Evolutionary conservation across 2,329 filamentous ascomycete genomes (phyloP), one percentile per base, ranked within the genome.

Genomic region (Pestalotiopsis sp.): DNA sequence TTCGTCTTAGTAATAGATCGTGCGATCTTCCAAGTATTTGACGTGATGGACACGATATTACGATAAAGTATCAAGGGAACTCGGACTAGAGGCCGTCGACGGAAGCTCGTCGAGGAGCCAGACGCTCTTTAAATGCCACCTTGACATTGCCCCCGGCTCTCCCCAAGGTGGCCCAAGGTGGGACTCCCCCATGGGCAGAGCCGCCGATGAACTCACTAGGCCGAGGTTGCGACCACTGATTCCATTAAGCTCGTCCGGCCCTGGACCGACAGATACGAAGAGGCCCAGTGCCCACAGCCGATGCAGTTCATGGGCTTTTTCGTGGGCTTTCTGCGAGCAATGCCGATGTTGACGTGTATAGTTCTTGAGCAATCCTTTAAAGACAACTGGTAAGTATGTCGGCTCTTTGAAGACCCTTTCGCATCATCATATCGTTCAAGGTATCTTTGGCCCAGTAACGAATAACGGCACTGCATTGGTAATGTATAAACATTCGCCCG

Each of bases 81-180:
- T 22, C 58, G 58, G 58, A 61, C 58, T 61, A 20, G 30, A 26
- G 35, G 26, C 58, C 58, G 30, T 61, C 58, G 58, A 40, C 35
- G 58, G 58, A 61, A 61, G 58, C 58, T 61, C 13, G 20, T 52
- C 38, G 13, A 57, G 44, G 44, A 44, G 48, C 22, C 44, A n/a
- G 56, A 22, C 22, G 64, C 52, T n/a, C 26, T 59, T 66, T 66
- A 58, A 66, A 66, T 66, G 64, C 55, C 64, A 59, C 52, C 56
- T 13, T 52, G 44, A 35, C 56, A 7, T 40, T 40, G 30, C 35
- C 40, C 63, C 64, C 64, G 55, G 64, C 55, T 35, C 30, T 66
- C 64, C 35, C 22, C 22, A 58, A 22, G 22, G 20, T n/a, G 14
- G 40, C n/a, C 17, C 14, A 62, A 20, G 38, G 61, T 39, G 59